These are phyloP conservation scores for Lycium ferocissimum DNA, from an alignment of 257 asterid species.

Conservation along the genomic window DNA sequence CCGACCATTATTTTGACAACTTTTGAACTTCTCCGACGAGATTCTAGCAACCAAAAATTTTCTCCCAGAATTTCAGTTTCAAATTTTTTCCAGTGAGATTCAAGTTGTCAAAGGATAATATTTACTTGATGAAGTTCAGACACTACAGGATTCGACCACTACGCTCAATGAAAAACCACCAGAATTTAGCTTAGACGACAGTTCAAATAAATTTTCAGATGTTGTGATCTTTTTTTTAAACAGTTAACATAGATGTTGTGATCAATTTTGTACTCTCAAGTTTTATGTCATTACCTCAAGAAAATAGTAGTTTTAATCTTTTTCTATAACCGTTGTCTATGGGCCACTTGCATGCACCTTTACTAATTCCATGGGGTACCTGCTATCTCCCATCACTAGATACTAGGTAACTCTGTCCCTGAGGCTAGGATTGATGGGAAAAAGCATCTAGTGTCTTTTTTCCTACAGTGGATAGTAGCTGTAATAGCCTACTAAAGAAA, in stretches of 20 bases:
- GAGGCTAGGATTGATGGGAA: not conserved
- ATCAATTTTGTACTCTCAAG: constrained; percentile 15
- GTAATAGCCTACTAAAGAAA: not conserved
- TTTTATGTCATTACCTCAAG: not conserved
- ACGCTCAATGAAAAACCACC: not conserved
- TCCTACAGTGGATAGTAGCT: not conserved
- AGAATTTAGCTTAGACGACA: not conserved
- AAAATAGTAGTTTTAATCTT: not conserved
- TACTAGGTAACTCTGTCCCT: not conserved
- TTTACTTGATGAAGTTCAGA: not conserved
- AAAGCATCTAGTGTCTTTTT: not conserved
- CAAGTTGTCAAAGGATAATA: constrained; percentile 9
- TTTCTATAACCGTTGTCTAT: not conserved
- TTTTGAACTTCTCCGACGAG: not conserved
- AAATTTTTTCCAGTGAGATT: not conserved
- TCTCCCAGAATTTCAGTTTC: not conserved
- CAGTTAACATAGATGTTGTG: not conserved
- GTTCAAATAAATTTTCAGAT: not conserved
- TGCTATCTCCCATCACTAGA: not conserved
- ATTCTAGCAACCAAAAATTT: constrained; percentile 17
- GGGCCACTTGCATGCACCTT: not conserved
- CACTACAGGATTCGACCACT: not conserved
- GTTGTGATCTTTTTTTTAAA: too few relatives aligned
- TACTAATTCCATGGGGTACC: not conserved
- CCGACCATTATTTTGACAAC: not conserved